Evolutionary conservation across 2,329 filamentous ascomycete genomes (phyloP).

Genomic region (Apiospora pterosperma): DNA sequence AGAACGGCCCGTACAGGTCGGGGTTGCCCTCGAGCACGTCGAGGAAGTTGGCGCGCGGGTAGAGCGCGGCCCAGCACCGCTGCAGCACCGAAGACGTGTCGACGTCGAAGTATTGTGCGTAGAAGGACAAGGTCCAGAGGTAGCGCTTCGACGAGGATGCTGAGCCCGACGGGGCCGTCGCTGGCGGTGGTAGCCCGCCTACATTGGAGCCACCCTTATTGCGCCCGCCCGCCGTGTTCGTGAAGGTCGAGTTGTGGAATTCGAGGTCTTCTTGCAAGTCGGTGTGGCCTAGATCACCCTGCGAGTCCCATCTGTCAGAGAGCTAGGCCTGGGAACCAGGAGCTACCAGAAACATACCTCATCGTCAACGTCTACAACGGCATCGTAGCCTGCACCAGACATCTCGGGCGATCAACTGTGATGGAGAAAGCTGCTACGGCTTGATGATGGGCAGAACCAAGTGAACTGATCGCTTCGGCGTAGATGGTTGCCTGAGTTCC

Average conservation of each 20-base stretch:
- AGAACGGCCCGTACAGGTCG: slow-evolving; percentile 94
- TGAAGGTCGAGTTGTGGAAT: slow-evolving; percentile 92
- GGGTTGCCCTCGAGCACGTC: slow-evolving; percentile 96
- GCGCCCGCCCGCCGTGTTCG: slow-evolving; percentile 45
- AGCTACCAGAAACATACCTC: slow-evolving; percentile 57
- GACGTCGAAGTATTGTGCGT: slow-evolving; percentile 97
- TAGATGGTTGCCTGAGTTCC: slow-evolving; percentile 6
- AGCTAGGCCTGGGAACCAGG: not conserved
- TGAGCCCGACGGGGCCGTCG: slow-evolving; percentile 41
- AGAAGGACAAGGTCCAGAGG: slow-evolving; percentile 91
- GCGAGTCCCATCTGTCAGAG: not conserved
- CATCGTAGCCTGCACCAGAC: slow-evolving; percentile 90
- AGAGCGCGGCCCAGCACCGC: slow-evolving; percentile 85
- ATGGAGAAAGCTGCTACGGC: not conserved
- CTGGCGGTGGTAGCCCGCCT: slow-evolving; percentile 53
- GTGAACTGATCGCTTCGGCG: not conserved
- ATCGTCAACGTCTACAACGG: slow-evolving; percentile 94
- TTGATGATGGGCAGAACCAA: not conserved
- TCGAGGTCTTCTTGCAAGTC: slow-evolving; percentile 98
- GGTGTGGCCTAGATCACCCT: slow-evolving; percentile 97
- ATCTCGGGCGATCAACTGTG: slow-evolving; percentile 40
- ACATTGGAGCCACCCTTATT: slow-evolving; percentile 45
- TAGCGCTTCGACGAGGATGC: slow-evolving; percentile 66
- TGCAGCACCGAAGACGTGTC: slow-evolving; percentile 86
- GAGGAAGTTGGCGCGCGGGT: slow-evolving; percentile 89